Conservation (phyloP, 23 red algal genomes). For the Cyanidioschyzon merolae region DNA sequence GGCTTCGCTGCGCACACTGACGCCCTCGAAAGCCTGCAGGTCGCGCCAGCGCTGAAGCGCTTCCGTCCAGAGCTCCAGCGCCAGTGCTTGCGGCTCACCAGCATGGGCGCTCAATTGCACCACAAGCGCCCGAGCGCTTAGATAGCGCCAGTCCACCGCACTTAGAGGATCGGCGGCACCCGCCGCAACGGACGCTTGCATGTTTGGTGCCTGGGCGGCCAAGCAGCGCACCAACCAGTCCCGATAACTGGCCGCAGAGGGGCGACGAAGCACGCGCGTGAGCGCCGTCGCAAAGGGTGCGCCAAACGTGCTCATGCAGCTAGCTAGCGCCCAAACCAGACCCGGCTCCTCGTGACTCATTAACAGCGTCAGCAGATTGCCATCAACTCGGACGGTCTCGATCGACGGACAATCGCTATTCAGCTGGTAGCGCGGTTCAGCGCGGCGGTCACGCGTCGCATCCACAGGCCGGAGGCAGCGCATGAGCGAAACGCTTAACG, state of each 20-base stretch:
- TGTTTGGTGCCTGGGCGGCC: neutral
- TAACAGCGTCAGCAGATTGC: neutral
- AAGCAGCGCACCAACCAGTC: neutral
- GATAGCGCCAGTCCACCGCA: neutral
- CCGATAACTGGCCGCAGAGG: neutral
- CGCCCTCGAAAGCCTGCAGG: neutral
- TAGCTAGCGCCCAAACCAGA: neutral
- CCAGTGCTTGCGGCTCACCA: neutral
- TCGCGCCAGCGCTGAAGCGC: neutral
- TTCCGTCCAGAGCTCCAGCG: neutral
- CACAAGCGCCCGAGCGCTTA: neutral
- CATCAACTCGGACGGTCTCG: neutral
- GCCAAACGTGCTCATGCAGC: neutral
- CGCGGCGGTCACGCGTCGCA: neutral
- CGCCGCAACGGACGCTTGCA: neutral
- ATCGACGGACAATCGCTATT: neutral
- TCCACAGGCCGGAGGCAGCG: neutral
- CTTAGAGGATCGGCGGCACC: neutral
- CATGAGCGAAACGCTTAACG: neutral
- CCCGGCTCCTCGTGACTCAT: neutral
- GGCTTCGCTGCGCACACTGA: neutral
- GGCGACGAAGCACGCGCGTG: neutral
- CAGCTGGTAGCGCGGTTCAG: neutral
- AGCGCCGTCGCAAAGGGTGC: neutral
- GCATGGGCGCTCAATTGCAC: conserved; percentile 3